Base-by-base conservation (phyloP, 1,139 yeast species). In the Diutina neorugosa region DNA sequence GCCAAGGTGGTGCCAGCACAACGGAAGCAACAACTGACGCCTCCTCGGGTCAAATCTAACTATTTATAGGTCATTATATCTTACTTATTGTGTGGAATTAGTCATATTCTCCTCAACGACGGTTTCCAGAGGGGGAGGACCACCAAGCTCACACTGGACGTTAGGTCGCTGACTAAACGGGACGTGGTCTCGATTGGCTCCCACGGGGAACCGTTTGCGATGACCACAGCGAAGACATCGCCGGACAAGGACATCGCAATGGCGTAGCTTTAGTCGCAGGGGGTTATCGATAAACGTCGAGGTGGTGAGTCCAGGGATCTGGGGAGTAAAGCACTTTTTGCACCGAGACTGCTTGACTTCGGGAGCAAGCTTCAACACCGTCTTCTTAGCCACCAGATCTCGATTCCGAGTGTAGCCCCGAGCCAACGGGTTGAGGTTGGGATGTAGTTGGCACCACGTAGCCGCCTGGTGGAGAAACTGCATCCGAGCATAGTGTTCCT, bases 331-430 rank as follows among this genome's bases (percentile, higher is more conserved):
- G 62, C 94, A 86, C 25, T 64, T 65, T 59, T 83, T 84, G 64
- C 94, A 86, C 25, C 81, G 60, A 1, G 74, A 69, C 57, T 91
- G 68, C 62, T 86, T 86, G 20, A 86, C 61, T 27, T 68, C 68
- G 0, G 89, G 89, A 41, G 84, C 76, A 52, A 83, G 61, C 59
- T 84, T 77, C 16, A 82, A 61, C 5, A 84, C 90, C 4, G 81
- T 75, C 61, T 82, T 83, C 60, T 82, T 81, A 2, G 87, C 76
- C 9, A 84, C 82, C 41, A 71, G 59, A 53, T 71, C 76, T 57
- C 77, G 69, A 52, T 71, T 74, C 52, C 77, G 65, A 18, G 71
- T 63, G 57, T 80, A 80, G 52, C 73, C 70, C 50, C 86, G 65
- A 0, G 86, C 75, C 7, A 84, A 64, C 0, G 67, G 59, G 18